A percentile compares a stretch with the other conserved stretches of the same genome.
Conservation (phyloP, 2,329 filamentous ascomycete genomes). For the Aureobasidium sp. region DNA sequence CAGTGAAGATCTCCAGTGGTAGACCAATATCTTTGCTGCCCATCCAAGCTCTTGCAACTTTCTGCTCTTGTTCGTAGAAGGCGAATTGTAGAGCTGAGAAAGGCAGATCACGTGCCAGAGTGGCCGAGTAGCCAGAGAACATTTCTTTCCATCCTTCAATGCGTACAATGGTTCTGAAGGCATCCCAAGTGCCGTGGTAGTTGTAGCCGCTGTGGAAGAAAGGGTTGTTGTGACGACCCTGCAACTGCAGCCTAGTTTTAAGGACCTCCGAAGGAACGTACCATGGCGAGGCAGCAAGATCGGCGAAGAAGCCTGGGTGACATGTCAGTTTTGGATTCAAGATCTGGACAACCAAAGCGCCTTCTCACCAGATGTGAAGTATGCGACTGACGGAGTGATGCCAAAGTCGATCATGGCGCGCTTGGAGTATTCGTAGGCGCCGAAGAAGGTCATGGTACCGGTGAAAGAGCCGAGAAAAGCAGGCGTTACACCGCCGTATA, state of each 20-base stretch:
- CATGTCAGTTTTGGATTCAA: not conserved
- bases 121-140: slow-evolving; percentile 96
- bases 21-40: slow-evolving; percentile 78
- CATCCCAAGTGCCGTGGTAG: slow-evolving; percentile 79
- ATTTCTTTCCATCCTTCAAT: slow-evolving; percentile 77
- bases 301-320: slow-evolving; percentile 72
- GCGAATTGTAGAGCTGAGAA: slow-evolving; percentile 97
- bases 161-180: slow-evolving; percentile 74
- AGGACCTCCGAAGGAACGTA: slow-evolving; percentile 97
- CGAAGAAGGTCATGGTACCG: slow-evolving; percentile 91
- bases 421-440: slow-evolving; percentile 93
- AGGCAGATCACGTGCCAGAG: slow-evolving; percentile 85
- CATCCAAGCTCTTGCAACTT: slow-evolving; percentile 70
- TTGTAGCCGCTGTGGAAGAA: slow-evolving; percentile 94
- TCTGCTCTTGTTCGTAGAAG: slow-evolving; percentile 93
- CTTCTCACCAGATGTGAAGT: slow-evolving; percentile 67
- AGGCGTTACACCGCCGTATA: slow-evolving; percentile 91
- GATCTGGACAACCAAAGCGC: not conserved
- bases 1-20: slow-evolving; percentile 78
- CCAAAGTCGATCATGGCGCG: slow-evolving; percentile 78
- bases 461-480: slow-evolving; percentile 89
- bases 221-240: slow-evolving; percentile 92
- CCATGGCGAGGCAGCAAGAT: slow-evolving; percentile 82
- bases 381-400: slow-evolving; percentile 73
- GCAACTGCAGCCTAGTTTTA: slow-evolving; percentile 92